Evolutionary conservation across 1,284 basidiomycete genomes (phyloP).

Genomic region (Pyrrhoderma lamaoense): DNA sequence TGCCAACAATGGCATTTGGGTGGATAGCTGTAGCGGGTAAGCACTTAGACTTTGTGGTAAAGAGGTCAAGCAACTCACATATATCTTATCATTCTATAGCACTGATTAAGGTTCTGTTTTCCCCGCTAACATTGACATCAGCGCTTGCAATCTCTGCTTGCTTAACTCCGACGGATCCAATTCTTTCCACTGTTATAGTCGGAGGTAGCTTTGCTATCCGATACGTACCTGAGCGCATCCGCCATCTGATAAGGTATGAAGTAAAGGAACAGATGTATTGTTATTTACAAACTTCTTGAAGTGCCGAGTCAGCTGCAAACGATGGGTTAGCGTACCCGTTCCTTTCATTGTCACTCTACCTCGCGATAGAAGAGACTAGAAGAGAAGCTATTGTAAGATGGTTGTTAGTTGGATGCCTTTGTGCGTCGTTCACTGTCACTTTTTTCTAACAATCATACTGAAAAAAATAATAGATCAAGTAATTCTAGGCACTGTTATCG

Average conservation of each 20-base stretch:
- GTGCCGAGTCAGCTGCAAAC: constrained; percentile 87
- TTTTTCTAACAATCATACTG: too few relatives aligned
- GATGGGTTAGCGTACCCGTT: constrained; percentile 92
- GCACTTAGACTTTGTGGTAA: constrained; percentile 18
- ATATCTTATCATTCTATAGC: constrained; percentile 26
- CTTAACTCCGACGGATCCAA: constrained; percentile 91
- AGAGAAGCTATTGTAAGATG: constrained; percentile 65
- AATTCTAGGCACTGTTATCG: constrained; percentile 71
- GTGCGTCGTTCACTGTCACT: too few relatives aligned
- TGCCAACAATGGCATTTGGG: constrained; percentile 75
- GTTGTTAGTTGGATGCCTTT: constrained; percentile 78
- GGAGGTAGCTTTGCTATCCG: constrained; percentile 86
- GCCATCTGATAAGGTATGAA: constrained; percentile 60
- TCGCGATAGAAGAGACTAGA: constrained; percentile 64
- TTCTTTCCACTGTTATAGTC: constrained; percentile 38
- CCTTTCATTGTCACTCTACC: constrained; percentile 80
- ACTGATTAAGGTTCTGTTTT: constrained; percentile 63
- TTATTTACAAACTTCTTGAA: not conserved
- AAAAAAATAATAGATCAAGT: constrained; percentile 90
- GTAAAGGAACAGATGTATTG: not conserved
- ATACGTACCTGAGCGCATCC: constrained; percentile 80
- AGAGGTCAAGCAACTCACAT: not conserved
- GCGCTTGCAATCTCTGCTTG: constrained; percentile 85
- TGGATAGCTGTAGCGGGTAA: constrained; percentile 61
- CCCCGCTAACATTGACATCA: constrained; percentile 60